Evolutionary conservation across 768 basidiomycete species (phyloP).

Genomic region (Tephrocybe sp.): DNA sequence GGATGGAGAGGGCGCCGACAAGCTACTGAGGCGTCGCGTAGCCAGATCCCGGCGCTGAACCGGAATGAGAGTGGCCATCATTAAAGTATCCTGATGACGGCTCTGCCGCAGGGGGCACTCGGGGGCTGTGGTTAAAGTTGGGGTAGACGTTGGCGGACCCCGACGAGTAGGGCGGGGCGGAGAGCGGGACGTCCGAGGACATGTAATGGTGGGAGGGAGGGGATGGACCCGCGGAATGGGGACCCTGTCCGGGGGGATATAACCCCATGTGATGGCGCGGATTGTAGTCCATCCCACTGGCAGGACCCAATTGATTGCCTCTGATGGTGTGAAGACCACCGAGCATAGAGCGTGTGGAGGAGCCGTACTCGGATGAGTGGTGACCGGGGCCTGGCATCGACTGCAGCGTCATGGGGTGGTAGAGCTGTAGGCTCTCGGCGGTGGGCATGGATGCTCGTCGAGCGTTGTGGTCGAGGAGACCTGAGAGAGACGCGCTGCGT

Average conservation of each 20-base stretch:
- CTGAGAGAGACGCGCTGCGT: constrained; percentile 43
- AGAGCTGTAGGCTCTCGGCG: constrained; percentile 70
- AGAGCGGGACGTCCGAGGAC: constrained; percentile 48
- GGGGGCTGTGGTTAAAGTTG: constrained; percentile 35
- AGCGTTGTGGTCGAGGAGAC: constrained; percentile 40
- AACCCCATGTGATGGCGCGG: constrained; percentile 35
- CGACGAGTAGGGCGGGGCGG: constrained; percentile 43
- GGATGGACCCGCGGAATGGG: constrained; percentile 41
- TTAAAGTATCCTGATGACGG: constrained; percentile 34
- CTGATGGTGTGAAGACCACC: constrained; percentile 40
- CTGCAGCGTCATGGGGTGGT: constrained; percentile 78
- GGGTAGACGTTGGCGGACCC: constrained; percentile 35
- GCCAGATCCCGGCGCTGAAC: constrained; percentile 44
- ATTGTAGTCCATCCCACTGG: constrained; percentile 38
- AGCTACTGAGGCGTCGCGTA: constrained; percentile 45
- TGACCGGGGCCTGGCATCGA: constrained; percentile 46
- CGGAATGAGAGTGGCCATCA: constrained; percentile 37
- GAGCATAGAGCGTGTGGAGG: constrained; percentile 46
- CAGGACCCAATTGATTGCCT: constrained; percentile 32
- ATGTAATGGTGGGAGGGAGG: constrained; percentile 34
- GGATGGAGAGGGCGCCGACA: neutral
- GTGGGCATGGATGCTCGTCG: constrained; percentile 67
- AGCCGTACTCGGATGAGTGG: constrained; percentile 40
- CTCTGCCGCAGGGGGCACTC: constrained; percentile 29
- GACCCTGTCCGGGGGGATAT: constrained; percentile 37